A percentile compares a stretch with the other conserved stretches of the same genome.
Conservation (phyloP, 1,139 yeast genomes). For the Sugiyamaella neomexicana region DNA sequence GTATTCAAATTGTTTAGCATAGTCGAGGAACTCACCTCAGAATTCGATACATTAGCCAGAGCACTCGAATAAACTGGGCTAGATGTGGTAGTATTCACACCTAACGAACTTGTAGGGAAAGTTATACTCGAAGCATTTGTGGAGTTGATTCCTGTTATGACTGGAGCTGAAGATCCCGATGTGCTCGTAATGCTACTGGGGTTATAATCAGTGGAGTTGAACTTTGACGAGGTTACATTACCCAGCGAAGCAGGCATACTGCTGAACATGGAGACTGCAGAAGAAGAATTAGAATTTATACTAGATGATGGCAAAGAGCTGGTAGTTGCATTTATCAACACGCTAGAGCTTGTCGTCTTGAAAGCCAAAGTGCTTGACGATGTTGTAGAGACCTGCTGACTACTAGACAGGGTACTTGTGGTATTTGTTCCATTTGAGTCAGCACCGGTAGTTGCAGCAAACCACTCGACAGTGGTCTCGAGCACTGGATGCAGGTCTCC, state of each 20-base stretch:
- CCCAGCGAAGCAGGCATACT: neutral
- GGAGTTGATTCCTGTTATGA: too few relatives aligned
- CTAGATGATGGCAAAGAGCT: neutral
- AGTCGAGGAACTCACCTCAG: too few relatives aligned
- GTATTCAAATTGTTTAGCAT: too few relatives aligned
- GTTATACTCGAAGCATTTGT: neutral
- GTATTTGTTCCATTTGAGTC: neutral
- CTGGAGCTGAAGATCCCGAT: too few relatives aligned
- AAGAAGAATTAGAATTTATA: neutral
- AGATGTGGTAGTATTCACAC: too few relatives aligned
- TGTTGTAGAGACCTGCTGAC: neutral
- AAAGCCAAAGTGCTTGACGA: neutral
- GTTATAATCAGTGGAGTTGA: neutral
- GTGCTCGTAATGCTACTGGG: neutral
- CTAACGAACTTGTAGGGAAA: neutral
- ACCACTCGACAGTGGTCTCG: conserved; percentile 9
- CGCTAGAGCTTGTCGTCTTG: neutral
- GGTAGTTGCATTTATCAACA: neutral
- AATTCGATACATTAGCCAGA: too few relatives aligned
- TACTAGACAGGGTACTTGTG: neutral
- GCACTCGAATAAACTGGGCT: too few relatives aligned
- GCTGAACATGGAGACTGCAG: neutral
- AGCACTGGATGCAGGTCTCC: conserved; percentile 3
- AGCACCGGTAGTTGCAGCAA: neutral
- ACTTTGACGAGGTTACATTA: neutral